Percentiles rank a stretch among this genome's conserved stretches.
Conservation (phyloP, 73 alveolate species). For the Tetrahymena borealis region DNA sequence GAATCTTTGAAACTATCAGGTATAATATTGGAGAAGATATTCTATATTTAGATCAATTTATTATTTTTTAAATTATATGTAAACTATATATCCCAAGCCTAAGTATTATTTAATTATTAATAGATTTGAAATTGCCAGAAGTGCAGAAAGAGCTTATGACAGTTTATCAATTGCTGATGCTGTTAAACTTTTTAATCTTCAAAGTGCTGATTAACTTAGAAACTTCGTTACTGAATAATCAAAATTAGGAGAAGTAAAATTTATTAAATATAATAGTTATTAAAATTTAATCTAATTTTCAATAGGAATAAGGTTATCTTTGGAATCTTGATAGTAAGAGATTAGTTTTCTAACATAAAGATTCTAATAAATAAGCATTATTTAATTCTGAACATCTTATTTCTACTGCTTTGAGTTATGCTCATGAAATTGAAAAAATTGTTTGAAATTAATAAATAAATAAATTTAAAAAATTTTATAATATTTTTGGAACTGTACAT, state of each 20-base stretch:
- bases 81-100: too few species aligned
- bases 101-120: too few species aligned
- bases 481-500: background rate
- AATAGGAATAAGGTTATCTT: background rate
- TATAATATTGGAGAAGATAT: too few species aligned
- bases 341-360: background rate
- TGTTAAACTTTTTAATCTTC: constrained; percentile 58
- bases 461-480: background rate
- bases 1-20: constrained; percentile 78
- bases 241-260: constrained; percentile 37
- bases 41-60: too few species aligned
- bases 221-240: constrained; percentile 50
- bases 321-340: background rate
- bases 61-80: too few species aligned
- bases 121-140: constrained; percentile 69
- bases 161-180: constrained; percentile 59
- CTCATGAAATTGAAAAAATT: background rate
- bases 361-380: background rate
- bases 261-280: constrained; percentile 39
- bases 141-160: constrained; percentile 77
- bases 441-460: background rate
- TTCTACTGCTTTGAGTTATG: background rate
- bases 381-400: background rate
- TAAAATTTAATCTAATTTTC: too few species aligned
- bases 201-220: constrained; percentile 59